Conservation (phyloP, 805 yeast species). For the Spathaspora gorwiae region DNA sequence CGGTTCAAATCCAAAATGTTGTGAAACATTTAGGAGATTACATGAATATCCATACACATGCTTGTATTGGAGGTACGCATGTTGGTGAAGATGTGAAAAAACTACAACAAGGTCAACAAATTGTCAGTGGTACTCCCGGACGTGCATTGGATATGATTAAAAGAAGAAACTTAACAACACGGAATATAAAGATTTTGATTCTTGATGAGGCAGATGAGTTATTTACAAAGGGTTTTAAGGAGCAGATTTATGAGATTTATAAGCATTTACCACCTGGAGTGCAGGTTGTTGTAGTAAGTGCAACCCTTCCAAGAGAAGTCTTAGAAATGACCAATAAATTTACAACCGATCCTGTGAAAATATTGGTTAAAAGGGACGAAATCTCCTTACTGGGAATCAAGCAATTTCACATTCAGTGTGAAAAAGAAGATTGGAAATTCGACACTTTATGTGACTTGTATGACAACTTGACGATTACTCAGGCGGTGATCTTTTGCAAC, state of each 20-base stretch:
- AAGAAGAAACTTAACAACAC: constrained; percentile 69
- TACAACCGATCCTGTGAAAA: constrained; percentile 90
- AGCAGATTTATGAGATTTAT: constrained; percentile 91
- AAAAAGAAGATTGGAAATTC: constrained; percentile 89
- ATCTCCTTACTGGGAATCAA: constrained; percentile 90
- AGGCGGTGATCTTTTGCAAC: constrained; percentile 97
- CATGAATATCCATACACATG: constrained; percentile 81
- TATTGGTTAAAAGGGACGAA: constrained; percentile 91
- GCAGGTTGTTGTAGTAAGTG: constrained; percentile 92
- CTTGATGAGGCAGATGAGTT: constrained; percentile 97
- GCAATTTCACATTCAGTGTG: constrained; percentile 87
- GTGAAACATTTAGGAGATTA: constrained; percentile 82
- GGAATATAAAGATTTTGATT: constrained; percentile 79
- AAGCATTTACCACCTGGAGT: constrained; percentile 75
- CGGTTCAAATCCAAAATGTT: constrained; percentile 87
- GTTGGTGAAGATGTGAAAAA: constrained; percentile 77
- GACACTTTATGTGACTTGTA: constrained; percentile 92
- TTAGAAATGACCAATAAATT: constrained; percentile 88
- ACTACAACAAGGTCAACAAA: constrained; percentile 76
- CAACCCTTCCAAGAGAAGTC: constrained; percentile 90
- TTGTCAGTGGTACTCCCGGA: constrained; percentile 97
- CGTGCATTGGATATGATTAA: constrained; percentile 88
- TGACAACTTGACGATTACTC: constrained; percentile 92
- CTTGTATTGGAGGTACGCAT: constrained; percentile 91
- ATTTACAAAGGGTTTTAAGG: constrained; percentile 88